Evolutionary conservation across 2,329 filamentous ascomycete genomes (phyloP), one percentile per base, ranked within the genome.

Genomic region (Thelonectria rubi): DNA sequence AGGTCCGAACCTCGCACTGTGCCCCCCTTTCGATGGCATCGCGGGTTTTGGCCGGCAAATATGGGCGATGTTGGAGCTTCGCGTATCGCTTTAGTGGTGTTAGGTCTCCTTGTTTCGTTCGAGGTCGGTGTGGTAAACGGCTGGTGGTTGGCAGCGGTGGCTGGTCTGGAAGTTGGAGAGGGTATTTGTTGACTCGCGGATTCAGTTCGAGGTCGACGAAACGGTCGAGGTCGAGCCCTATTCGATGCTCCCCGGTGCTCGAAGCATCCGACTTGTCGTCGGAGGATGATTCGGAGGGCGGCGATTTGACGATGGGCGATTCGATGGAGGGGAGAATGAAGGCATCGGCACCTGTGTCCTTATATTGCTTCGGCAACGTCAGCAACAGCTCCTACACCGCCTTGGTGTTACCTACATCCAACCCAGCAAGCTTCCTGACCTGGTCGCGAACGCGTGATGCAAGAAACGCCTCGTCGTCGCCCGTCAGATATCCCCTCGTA

Each of bases 1-100:
- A 32, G 5, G 49, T 24, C 7, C 40, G 58, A 34, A 69, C 17
- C 1, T 52, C 53, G 3, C 53, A 52, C 32, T 54, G 60, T 20
- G 67, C 47, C 3, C 76, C 74, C 15, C 58, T 65, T 10, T 65
- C 63, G 42, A 77, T 75, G 0, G 65, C 61, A n/a, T 71, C 62
- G 14, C 75, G 73, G 40, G 73, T 68, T 32, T 58, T 37, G 3
- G 67, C 66, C 9, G 66, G 64, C 12, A 70, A 62, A 49, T 77
- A 77, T 3, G 68, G 75, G 30, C 68, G 66, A 14, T 59, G 51
- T 9, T 48, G 39, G 18, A 69, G 53, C 21, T 62, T 62, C 15
- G 67, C 67, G 17, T 40, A 70, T 3, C 49, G 49, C 21, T 68
- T 67, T 6, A 43, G 46, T 2, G 68, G 55, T 8, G 58, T 61